Evolutionary conservation across 176 grass and related monocot species (phyloP), one percentile per base, ranked within the genome.

Genomic region (Stipa capillata): DNA sequence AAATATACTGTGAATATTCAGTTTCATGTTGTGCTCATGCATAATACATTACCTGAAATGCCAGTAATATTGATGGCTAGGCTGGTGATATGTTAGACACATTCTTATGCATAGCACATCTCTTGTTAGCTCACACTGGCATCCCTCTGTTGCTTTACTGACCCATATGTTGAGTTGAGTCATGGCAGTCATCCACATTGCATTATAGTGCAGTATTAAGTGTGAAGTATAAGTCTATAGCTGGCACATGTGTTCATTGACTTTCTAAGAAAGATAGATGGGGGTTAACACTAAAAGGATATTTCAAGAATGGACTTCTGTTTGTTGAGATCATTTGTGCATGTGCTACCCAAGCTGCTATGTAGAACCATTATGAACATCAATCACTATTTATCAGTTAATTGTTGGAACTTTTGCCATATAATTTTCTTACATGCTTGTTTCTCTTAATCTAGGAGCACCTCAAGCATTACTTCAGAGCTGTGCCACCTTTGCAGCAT

Each of bases 401-500:
- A 36, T 27, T 72, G 0, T 49, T 35, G 11, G 4, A 14, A 23
- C 28, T 55, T 23, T 76, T 17, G 31, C 3, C 15, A 11, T 41
- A 43, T 60, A 44, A 0, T 61, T 71, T 7, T 25, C 20, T 77
- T 50, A n/a, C 25, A 67, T 78, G 4, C 32, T 59, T 49, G 39
- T 60, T 66, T 85, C 37, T 52, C 47, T 69, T 44, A 35, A 32
- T 60, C 9, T 90, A 94, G 92, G 87, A 53, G 47, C 90, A 35
- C 92, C 95, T 20, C 85, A 94, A 49, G 83, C 86, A 7, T 40
- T 98, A 65, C 60, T 98, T 40, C 92, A 98, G 72, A 91, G 86
- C 73, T 98, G 95, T 0, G 51, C 82, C 17, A 94, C 92, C 37
- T 98, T 98, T 36, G 95, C 91, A 69, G 87, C 92, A 29, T 94